Percentiles rank a stretch among this genome's conserved stretches.
These are phyloP conservation scores for Apiotrichum laibachii DNA, from an alignment of 1,284 basidiomycete genomes.

Conservation along the genomic window DNA sequence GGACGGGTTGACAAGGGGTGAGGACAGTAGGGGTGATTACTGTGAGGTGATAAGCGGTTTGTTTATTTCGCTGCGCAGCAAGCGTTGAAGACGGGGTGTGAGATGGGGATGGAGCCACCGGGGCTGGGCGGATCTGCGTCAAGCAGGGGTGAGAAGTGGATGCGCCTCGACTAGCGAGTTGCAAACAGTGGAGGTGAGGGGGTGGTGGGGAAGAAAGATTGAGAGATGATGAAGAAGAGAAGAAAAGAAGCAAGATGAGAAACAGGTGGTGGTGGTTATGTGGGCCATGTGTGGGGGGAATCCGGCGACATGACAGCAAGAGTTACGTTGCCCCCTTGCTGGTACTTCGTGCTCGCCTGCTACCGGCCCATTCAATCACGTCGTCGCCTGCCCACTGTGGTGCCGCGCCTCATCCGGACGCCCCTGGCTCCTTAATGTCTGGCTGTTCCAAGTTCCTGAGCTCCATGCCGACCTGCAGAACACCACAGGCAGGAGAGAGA, in stretches of 20 bases:
- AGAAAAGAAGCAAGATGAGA: slow-evolving; percentile 9
- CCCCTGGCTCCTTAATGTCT: slow-evolving; percentile 2
- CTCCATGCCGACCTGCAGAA: neutral
- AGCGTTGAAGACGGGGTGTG: slow-evolving; percentile 9
- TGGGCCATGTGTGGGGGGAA: neutral
- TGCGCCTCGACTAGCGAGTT: slow-evolving; percentile 24
- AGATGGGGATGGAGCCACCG: slow-evolving; percentile 22
- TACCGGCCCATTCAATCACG: too few relatives aligned
- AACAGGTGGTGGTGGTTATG: neutral
- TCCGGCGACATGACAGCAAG: neutral
- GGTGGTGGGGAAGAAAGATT: neutral
- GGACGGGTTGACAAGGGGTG: neutral
- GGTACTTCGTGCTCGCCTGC: too few relatives aligned
- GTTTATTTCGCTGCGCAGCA: slow-evolving; percentile 19
- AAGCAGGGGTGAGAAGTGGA: slow-evolving; percentile 20
- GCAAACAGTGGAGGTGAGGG: too few relatives aligned
- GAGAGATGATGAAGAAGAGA: slow-evolving; percentile 8
- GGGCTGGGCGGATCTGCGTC: slow-evolving; percentile 29
- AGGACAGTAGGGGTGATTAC: neutral
- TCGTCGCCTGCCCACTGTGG: neutral
- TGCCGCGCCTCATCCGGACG: neutral
- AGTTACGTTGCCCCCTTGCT: too few relatives aligned
- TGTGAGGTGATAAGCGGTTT: neutral
- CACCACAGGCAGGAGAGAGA: too few relatives aligned
- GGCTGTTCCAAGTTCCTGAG: neutral